Percentiles rank a stretch among this genome's conserved stretches.
Conservation (phyloP, 225 moss, liverwort and hornwort species). For the Straminergon stramineum region DNA sequence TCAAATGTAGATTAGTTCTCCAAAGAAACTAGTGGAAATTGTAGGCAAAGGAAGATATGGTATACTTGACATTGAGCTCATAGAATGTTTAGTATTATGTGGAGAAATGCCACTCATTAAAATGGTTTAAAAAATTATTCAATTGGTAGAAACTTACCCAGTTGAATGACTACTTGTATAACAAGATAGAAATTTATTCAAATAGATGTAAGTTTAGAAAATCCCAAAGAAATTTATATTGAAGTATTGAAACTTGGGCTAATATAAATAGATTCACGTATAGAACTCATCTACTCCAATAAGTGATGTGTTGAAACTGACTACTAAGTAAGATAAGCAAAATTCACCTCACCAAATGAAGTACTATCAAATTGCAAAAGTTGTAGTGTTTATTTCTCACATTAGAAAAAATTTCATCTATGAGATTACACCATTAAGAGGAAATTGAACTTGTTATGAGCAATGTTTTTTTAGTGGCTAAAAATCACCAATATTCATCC, state of each 20-base stretch:
- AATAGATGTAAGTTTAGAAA: neutral
- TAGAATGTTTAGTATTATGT: neutral
- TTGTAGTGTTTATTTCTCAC: neutral
- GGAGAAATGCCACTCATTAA: neutral
- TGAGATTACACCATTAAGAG: neutral
- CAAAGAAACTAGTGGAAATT: neutral
- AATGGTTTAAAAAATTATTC: neutral
- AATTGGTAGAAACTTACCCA: neutral
- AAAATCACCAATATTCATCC: too few relatives aligned
- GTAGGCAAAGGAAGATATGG: neutral
- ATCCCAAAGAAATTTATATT: neutral
- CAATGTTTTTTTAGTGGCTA: too few relatives aligned
- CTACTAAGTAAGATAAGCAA: too few relatives aligned
- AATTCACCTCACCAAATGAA: neutral
- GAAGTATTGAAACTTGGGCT: neutral
- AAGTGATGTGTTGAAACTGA: neutral
- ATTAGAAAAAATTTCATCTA: neutral
- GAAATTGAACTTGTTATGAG: too few relatives aligned
- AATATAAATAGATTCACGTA: too few relatives aligned
- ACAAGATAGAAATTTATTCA: neutral
- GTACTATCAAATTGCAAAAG: neutral
- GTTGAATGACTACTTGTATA: neutral
- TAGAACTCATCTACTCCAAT: neutral
- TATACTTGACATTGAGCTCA: neutral
- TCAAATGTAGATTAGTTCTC: neutral